Percentiles rank a stretch among this genome's conserved stretches.
phyloP scores from a whole-genome alignment of 192 early-diverging fungal species.

The Entomortierella beljakovae region DNA sequence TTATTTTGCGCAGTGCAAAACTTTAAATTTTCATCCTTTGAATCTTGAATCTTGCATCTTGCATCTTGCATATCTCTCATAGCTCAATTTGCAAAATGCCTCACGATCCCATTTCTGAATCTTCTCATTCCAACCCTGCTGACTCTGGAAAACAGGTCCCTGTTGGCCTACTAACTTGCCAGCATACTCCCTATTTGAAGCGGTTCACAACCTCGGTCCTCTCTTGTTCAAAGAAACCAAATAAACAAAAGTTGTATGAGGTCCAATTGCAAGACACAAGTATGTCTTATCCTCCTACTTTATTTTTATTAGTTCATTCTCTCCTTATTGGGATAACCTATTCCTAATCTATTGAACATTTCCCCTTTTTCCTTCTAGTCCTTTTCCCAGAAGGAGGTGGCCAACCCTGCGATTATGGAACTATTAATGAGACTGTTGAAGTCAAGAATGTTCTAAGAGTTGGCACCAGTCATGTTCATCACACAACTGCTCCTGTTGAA shows the following conservation, averaged over 20 bases:
- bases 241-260: slow-evolving; percentile 68
- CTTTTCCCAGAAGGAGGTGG: slow-evolving; percentile 86
- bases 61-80: background rate
- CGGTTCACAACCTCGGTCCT: slow-evolving; percentile 61
- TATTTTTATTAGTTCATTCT: background rate
- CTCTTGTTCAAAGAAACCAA: slow-evolving; percentile 62
- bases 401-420: slow-evolving; percentile 75
- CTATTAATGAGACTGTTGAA: slow-evolving; percentile 56
- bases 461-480: slow-evolving; percentile 72
- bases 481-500: slow-evolving; percentile 59
- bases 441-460: slow-evolving; percentile 70
- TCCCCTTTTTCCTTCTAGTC: slow-evolving; percentile 46
- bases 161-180: slow-evolving; percentile 72
- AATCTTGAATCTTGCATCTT: background rate
- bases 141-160: slow-evolving; percentile 41
- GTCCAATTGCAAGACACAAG: slow-evolving; percentile 71
- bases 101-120: background rate
- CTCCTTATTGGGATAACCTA: background rate
- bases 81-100: background rate
- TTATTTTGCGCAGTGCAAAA: too few species aligned
- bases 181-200: slow-evolving; percentile 63
- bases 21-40: background rate
- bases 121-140: background rate
- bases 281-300: slow-evolving; percentile 9
- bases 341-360: background rate